Evolutionary conservation across 1,284 basidiomycete genomes (phyloP), one percentile per base, ranked within the genome.

Genomic region (Cutaneotrichosporon sp.): DNA sequence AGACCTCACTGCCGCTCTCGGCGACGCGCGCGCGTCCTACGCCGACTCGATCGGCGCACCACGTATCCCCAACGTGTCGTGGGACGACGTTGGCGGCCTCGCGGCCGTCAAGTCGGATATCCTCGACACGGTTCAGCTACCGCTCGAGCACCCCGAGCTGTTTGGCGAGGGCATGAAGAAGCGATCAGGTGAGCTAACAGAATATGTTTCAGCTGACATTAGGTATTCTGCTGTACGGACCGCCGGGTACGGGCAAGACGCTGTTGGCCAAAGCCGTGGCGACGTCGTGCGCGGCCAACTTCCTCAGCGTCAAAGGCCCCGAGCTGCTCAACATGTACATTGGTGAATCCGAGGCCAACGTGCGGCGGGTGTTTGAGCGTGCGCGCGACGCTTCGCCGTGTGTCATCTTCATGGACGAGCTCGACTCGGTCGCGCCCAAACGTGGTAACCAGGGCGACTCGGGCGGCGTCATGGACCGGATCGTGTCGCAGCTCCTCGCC

Each of bases 251-350:
- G 1, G 92, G 92, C 51, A 97, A 97, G 78, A 93, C 90, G 0
- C 80, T 94, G 2, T 79, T 93, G 42, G 72, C 71, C 18, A 85
- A 93, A 56, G 59, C 59, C 3, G 91, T 96, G 30, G 92, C 92
- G 8, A 92, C 90, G 0, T 90, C 90, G 1, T 93, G 87, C 66
- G 86, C 90, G 14, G 80, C 96, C 63, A 93, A 93, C 68, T 93
- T 93, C 74, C 86, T 93, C 71, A 90, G 88, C n/a, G 87, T 98
- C 68, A 97, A 97, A 70, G 94, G 94, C 0, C 94, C 94, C 1
- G 93, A 97, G 67, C 79, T 98, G 30, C 82, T 94, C 40, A 96
- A 96, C 72, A 96, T 97, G 84, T 97, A 97, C 74, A 97, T 98
- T 65, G 94, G 94, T 61, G 94, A 98, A 78, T 96, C 92, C 7